Conservation (phyloP, 2,329 filamentous ascomycete species). For the Fusarium xyrophilum region DNA sequence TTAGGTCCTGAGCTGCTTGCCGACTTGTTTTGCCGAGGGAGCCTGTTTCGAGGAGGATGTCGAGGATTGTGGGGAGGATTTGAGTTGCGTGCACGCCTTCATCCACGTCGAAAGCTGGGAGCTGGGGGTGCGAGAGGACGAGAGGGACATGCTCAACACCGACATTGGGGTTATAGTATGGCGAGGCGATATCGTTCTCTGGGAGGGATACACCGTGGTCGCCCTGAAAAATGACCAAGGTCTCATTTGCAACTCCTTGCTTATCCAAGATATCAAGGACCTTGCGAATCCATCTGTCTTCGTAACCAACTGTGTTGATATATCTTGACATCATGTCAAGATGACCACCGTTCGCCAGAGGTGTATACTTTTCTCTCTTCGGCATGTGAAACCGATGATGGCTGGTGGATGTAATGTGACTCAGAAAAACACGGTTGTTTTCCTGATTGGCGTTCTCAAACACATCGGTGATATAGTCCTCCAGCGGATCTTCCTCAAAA, state of each 20-base stretch:
- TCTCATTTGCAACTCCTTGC: constrained; percentile 44
- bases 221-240: constrained; percentile 43
- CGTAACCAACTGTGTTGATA: constrained; percentile 42
- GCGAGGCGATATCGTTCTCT: constrained; percentile 40
- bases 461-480: constrained; percentile 43
- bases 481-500: constrained; percentile 41
- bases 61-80: constrained; percentile 44
- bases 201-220: constrained; percentile 45
- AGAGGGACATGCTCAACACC: constrained; percentile 42
- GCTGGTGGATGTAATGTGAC: constrained; percentile 46
- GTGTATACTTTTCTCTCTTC: constrained; percentile 35
- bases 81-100: constrained; percentile 41
- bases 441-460: constrained; percentile 41
- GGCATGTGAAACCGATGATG: constrained; percentile 45
- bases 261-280: constrained; percentile 42
- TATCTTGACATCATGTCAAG: constrained; percentile 42
- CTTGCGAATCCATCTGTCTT: constrained; percentile 43
- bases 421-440: constrained; percentile 43
- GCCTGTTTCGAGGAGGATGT: constrained; percentile 41
- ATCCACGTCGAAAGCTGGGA: constrained; percentile 40
- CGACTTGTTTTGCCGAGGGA: constrained; percentile 35
- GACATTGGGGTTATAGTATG: constrained; percentile 44
- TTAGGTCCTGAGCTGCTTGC: constrained; percentile 32
- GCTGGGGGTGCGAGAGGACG: constrained; percentile 41
- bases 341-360: constrained; percentile 23